A percentile compares a stretch with the other conserved stretches of the same genome.
These are phyloP conservation scores for Ceratobasidium sp. DNA, from an alignment of 1,284 basidiomycete genomes.

Conservation along the genomic window DNA sequence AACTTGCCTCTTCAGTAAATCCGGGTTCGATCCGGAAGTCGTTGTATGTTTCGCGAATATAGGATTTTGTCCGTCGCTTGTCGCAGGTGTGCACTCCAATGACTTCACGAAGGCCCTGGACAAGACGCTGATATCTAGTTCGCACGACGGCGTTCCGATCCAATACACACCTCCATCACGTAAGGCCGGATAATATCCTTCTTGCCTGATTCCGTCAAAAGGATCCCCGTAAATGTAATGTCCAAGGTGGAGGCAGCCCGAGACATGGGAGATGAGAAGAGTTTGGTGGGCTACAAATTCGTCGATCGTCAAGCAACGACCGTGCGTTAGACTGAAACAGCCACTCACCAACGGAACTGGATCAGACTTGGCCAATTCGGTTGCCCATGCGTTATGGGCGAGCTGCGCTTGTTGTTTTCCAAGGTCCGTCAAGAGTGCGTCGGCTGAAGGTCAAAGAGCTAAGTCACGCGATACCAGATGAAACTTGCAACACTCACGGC, in stretches of 20 bases:
- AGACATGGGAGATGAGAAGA: constrained; percentile 76
- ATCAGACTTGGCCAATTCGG: constrained; percentile 52
- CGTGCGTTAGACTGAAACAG: not conserved
- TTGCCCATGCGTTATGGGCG: constrained; percentile 64
- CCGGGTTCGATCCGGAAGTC: constrained; percentile 66
- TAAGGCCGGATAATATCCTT: constrained; percentile 47
- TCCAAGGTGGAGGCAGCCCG: constrained; percentile 73
- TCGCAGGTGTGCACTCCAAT: constrained; percentile 79
- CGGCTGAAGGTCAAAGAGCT: constrained; percentile 67
- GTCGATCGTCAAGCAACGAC: constrained; percentile 50
- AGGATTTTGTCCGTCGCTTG: constrained; percentile 61
- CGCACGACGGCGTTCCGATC: too few species aligned
- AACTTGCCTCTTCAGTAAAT: constrained; percentile 63
- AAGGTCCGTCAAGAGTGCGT: constrained; percentile 47
- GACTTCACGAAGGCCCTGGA: constrained; percentile 73
- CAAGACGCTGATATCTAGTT: too few species aligned
- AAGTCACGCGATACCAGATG: not conserved
- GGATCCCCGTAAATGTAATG: constrained; percentile 63
- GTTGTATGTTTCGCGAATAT: constrained; percentile 65
- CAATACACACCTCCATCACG: constrained; percentile 65
- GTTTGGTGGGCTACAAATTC: constrained; percentile 63
- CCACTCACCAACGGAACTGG: constrained; percentile 15
- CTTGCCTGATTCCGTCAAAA: constrained; percentile 43
- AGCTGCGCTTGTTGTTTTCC: constrained; percentile 41
- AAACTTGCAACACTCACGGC: constrained; percentile 59